Conservation (phyloP, 345 rosid species). For the Heritiera littoralis region DNA sequence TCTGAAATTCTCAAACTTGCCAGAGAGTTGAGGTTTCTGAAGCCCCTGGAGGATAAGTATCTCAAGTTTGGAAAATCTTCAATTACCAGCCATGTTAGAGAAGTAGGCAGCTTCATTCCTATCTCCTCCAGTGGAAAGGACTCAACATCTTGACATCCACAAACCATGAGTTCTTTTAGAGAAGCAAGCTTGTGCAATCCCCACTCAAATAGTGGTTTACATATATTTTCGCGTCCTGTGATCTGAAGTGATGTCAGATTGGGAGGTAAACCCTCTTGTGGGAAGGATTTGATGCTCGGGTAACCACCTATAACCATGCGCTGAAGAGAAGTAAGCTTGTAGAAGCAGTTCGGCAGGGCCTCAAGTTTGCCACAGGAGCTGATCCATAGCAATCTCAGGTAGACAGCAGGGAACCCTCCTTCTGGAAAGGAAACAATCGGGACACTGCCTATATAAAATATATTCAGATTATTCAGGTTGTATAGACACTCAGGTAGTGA, state of each 20-base stretch:
- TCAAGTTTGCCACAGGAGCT: neutral
- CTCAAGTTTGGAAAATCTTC: conserved; percentile 7
- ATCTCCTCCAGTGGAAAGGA: neutral
- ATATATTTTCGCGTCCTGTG: neutral
- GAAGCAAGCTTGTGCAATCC: neutral
- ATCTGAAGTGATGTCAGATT: neutral
- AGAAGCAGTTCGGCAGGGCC: neutral
- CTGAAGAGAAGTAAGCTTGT: neutral
- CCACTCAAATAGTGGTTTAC: neutral
- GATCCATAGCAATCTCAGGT: neutral
- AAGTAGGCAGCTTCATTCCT: neutral
- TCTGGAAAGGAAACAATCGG: neutral
- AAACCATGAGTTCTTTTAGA: neutral
- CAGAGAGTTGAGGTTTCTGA: conserved; percentile 6
- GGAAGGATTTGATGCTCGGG: neutral
- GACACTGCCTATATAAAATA: neutral
- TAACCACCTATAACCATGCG: neutral
- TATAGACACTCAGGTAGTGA: neutral
- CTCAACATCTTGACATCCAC: conserved; percentile 1
- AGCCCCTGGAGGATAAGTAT: neutral
- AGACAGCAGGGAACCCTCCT: neutral
- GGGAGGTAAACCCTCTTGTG: neutral
- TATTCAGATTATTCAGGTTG: neutral
- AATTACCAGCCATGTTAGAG: neutral
- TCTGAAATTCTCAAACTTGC: neutral